Percentiles rank a stretch among this genome's conserved stretches.
Conservation (phyloP, 768 basidiomycete species). For the Russula earlei region DNA sequence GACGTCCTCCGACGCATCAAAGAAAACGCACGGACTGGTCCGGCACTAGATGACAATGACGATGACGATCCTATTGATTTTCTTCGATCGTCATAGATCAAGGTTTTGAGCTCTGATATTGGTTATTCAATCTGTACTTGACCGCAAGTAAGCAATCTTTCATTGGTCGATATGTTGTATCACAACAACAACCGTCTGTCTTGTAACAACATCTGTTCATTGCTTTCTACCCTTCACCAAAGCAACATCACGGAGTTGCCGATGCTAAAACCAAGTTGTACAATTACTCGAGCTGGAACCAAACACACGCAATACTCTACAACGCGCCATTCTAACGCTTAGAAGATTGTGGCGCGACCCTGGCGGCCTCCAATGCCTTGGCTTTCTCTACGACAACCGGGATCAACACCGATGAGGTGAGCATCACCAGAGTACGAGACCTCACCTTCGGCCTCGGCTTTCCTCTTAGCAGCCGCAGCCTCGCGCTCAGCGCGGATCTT, state of each 20-base stretch:
- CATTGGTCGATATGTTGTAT: background rate
- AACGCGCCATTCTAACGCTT: conserved; percentile 3
- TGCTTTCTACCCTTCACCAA: background rate
- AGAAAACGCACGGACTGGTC: background rate
- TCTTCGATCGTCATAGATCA: background rate
- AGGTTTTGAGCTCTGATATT: too few species aligned
- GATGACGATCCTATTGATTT: conserved; percentile 16
- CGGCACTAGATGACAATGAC: background rate
- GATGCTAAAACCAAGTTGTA: background rate
- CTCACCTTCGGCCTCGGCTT: conserved; percentile 75
- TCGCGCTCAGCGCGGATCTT: conserved; percentile 86
- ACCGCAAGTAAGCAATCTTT: background rate
- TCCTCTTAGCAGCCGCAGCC: conserved; percentile 75
- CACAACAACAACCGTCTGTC: background rate
- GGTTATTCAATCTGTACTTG: too few species aligned
- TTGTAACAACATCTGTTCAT: background rate
- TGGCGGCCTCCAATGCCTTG: conserved; percentile 6
- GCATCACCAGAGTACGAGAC: background rate
- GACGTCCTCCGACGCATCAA: conserved; percentile 6
- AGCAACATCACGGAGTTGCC: background rate
- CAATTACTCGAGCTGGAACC: background rate
- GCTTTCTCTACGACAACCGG: conserved; percentile 1
- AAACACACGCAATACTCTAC: background rate
- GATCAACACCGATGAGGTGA: background rate
- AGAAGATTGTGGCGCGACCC: background rate